Percentiles rank a stretch among this genome's conserved stretches.
These are phyloP conservation scores for Trametes versicolor DNA, from an alignment of 1,284 basidiomycete genomes.

Conservation along the genomic window DNA sequence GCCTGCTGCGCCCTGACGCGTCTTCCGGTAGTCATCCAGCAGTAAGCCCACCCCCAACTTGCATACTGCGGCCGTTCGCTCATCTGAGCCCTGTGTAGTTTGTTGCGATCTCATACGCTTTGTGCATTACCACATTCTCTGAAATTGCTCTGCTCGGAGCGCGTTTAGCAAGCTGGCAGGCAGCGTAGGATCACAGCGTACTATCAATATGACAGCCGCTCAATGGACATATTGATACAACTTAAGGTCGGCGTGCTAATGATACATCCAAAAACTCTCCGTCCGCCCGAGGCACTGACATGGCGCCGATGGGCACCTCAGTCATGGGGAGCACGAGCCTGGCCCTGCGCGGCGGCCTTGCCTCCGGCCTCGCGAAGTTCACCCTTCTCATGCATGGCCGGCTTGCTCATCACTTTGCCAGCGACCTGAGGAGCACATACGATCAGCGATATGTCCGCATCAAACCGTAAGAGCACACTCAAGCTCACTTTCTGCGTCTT, in stretches of 20 bases:
- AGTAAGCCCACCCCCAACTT: conserved; percentile 9
- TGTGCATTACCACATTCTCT: conserved; percentile 19
- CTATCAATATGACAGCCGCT: too few species aligned
- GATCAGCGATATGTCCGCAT: background rate
- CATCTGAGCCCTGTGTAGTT: conserved; percentile 2
- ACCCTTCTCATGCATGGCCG: conserved; percentile 63
- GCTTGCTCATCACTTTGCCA: conserved; percentile 58
- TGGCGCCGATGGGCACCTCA: conserved; percentile 29
- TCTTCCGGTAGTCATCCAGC: conserved; percentile 18
- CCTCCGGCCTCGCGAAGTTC: conserved; percentile 64
- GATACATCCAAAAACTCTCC: background rate
- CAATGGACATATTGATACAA: background rate
- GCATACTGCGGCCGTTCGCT: background rate
- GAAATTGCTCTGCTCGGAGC: conserved; percentile 8
- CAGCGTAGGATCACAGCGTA: too few species aligned
- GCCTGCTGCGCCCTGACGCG: background rate
- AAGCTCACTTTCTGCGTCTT: conserved; percentile 61
- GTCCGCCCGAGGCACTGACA: background rate
- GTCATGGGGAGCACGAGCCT: conserved; percentile 54
- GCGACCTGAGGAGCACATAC: conserved; percentile 48
- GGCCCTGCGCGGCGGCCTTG: conserved; percentile 54
- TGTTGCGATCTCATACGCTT: conserved; percentile 14
- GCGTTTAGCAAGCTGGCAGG: too few species aligned
- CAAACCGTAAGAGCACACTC: background rate
- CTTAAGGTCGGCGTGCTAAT: too few species aligned